A percentile compares a stretch with the other conserved stretches of the same genome.
Conservation (phyloP, 352 stramenopile species). For the Globisporangium cederbergense region DNA sequence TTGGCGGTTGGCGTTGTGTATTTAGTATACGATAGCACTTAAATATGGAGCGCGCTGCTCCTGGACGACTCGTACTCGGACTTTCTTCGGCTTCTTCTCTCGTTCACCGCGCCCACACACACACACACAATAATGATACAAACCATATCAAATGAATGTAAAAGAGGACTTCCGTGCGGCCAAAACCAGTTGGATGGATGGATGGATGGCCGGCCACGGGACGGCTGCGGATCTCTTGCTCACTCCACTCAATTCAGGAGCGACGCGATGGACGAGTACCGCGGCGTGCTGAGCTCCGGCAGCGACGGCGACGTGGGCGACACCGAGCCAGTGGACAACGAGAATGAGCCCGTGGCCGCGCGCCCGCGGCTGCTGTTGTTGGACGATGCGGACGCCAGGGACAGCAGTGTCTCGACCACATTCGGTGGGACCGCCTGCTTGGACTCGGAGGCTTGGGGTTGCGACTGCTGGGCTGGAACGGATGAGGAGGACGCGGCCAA, state of each 20-base stretch:
- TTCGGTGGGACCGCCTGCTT: conserved; percentile 28
- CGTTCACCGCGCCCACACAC: background rate
- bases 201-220: background rate
- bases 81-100: conserved; percentile 4
- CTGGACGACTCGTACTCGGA: conserved; percentile 8
- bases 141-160: conserved; percentile 10
- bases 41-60: conserved; percentile 15
- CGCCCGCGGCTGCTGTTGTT: background rate
- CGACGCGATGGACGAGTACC: conserved; percentile 39
- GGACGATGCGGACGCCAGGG: conserved; percentile 20
- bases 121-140: conserved; percentile 7
- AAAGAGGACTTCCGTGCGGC: background rate
- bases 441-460: background rate
- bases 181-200: background rate
- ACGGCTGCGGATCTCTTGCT: background rate
- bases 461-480: too few species aligned
- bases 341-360: conserved; percentile 2
- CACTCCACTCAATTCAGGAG: conserved; percentile 41
- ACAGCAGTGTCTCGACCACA: conserved; percentile 63
- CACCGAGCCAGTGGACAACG: conserved; percentile 6
- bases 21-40: conserved; percentile 17
- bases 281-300: conserved; percentile 14
- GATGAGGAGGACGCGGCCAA: background rate
- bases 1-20: conserved; percentile 5
- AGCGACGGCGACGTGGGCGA: conserved; percentile 14